Evolutionary conservation across 1,139 yeast species (phyloP).

Genomic region (Pichia inconspicua): DNA sequence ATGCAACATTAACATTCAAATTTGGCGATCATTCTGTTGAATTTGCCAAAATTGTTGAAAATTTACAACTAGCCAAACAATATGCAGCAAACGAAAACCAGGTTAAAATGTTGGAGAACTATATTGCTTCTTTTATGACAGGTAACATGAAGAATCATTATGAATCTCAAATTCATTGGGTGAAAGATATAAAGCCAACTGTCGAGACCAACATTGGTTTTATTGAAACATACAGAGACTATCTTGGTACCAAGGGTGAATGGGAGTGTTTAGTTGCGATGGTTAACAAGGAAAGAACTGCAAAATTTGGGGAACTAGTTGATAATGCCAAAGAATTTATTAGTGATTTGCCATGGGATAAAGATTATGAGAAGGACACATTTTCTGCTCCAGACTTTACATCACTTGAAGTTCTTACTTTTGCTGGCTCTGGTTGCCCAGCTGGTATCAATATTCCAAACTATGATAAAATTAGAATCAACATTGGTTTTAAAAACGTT

Average conservation of each 20-base stretch:
- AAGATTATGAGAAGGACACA: slow-evolving; percentile 66
- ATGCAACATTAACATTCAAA: slow-evolving; percentile 38
- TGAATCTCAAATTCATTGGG: slow-evolving; percentile 80
- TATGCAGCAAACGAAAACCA: slow-evolving; percentile 72
- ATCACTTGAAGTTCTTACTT: slow-evolving; percentile 79
- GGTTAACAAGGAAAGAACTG: slow-evolving; percentile 81
- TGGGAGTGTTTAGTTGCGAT: slow-evolving; percentile 94
- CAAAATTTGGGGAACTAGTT: slow-evolving; percentile 66
- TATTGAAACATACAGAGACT: slow-evolving; percentile 88
- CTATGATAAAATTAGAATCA: slow-evolving; percentile 79
- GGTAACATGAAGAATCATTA: slow-evolving; percentile 85
- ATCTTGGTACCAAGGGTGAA: slow-evolving; percentile 86
- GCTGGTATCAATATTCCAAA: slow-evolving; percentile 92
- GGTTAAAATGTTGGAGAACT: slow-evolving; percentile 51
- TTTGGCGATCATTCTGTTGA: slow-evolving; percentile 75
- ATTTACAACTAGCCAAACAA: slow-evolving; percentile 49
- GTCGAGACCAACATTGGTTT: slow-evolving; percentile 87
- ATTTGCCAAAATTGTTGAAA: slow-evolving; percentile 49
- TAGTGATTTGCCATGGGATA: slow-evolving; percentile 65
- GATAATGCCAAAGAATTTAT: slow-evolving; percentile 59
- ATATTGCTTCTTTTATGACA: slow-evolving; percentile 63
- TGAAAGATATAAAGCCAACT: slow-evolving; percentile 72
- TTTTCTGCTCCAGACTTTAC: slow-evolving; percentile 91
- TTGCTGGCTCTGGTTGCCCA: slow-evolving; percentile 85
- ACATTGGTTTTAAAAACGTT: slow-evolving; percentile 80